phyloP scores from a whole-genome alignment of 75 land plant genomes.

The Adiantum capillusveneris region DNA sequence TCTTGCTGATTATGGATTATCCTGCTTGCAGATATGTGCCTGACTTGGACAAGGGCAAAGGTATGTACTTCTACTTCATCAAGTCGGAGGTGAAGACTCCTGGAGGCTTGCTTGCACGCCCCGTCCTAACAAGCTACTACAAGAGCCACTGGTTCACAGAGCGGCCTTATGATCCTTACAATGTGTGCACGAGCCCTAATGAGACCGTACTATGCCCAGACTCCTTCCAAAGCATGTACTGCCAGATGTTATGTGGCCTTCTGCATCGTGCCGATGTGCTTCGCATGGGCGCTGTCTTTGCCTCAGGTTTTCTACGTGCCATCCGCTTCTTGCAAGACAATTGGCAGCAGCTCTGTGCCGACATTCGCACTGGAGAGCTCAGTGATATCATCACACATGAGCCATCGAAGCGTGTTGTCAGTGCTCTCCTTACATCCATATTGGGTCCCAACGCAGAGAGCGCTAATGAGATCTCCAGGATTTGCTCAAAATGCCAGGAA shows the following conservation, averaged over 20 bases:
- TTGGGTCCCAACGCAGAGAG: too few relatives aligned
- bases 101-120: conserved; percentile 59
- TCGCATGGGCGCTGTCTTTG: conserved; percentile 72
- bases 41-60: conserved; percentile 71
- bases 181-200: conserved; percentile 61
- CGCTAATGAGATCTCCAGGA: too few relatives aligned
- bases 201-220: conserved; percentile 67
- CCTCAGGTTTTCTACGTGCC: conserved; percentile 64
- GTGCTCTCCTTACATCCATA: too few relatives aligned
- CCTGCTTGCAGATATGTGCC: conserved; percentile 42
- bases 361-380: conserved; percentile 24
- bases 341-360: conserved; percentile 48
- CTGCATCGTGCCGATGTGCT: conserved; percentile 42
- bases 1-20: too few relatives aligned
- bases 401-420: too few relatives aligned
- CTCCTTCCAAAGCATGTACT: conserved; percentile 74
- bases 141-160: conserved; percentile 45
- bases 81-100: conserved; percentile 70
- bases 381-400: too few relatives aligned
- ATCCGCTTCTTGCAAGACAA: conserved; percentile 53
- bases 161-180: conserved; percentile 48
- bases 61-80: conserved; percentile 56
- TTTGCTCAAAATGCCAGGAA: too few relatives aligned
- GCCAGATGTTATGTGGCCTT: conserved; percentile 79
- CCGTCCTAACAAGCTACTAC: conserved; percentile 81